phyloP scores from a whole-genome alignment of 768 basidiomycete genomes.

The Pleurotus pulmonarius region DNA sequence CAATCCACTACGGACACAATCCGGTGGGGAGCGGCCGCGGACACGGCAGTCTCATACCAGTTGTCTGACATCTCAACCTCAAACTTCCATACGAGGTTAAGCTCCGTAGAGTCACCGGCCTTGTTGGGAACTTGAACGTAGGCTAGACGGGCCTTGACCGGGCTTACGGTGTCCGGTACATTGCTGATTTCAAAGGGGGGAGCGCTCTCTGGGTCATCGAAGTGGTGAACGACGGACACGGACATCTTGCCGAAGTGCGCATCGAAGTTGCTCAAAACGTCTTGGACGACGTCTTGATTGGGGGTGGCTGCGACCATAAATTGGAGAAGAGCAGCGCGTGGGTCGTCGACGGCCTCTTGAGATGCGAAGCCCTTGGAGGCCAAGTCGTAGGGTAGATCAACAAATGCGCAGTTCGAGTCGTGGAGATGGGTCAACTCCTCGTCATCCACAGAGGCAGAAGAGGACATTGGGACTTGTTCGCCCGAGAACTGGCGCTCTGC shows the following conservation, averaged over 20 bases:
- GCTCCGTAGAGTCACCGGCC: slow-evolving; percentile 48
- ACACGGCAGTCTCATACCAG: slow-evolving; percentile 92
- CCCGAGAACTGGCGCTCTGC: not conserved
- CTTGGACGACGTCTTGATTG: slow-evolving; percentile 36
- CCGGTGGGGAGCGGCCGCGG: slow-evolving; percentile 66
- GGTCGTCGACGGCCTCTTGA: slow-evolving; percentile 30
- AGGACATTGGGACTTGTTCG: slow-evolving; percentile 34
- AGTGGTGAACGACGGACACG: slow-evolving; percentile 36
- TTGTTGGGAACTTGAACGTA: slow-evolving; percentile 79
- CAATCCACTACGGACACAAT: slow-evolving; percentile 92
- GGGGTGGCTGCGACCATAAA: slow-evolving; percentile 80
- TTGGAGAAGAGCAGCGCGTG: slow-evolving; percentile 59
- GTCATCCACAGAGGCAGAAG: slow-evolving; percentile 12
- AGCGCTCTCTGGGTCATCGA: slow-evolving; percentile 37
- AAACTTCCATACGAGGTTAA: slow-evolving; percentile 87
- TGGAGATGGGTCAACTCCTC: slow-evolving; percentile 38
- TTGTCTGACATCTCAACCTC: slow-evolving; percentile 94
- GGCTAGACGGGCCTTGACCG: slow-evolving; percentile 76
- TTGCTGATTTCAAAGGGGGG: slow-evolving; percentile 42
- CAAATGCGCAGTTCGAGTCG: slow-evolving; percentile 54
- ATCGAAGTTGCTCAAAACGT: slow-evolving; percentile 49
- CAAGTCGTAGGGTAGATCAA: slow-evolving; percentile 35
- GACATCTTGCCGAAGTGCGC: slow-evolving; percentile 48
- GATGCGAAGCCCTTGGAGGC: slow-evolving; percentile 16
- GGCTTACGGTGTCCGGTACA: slow-evolving; percentile 74